Evolutionary conservation across 305 asterid genomes (phyloP).

Genomic region (Andrographis paniculata): DNA sequence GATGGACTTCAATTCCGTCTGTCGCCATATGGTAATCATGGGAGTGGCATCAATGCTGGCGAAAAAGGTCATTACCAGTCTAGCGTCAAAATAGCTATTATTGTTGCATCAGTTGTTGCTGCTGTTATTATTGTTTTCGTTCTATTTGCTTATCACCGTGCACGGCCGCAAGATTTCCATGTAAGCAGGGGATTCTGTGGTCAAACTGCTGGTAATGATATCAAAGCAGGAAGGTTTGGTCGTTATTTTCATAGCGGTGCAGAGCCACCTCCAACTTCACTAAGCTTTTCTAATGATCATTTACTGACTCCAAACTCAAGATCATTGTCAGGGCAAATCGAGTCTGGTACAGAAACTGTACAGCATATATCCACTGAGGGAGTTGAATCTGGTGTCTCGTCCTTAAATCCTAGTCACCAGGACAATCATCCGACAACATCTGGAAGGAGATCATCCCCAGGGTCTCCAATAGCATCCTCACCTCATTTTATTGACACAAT

Average conservation of each 20-base stretch:
- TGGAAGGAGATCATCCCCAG: conserved; percentile 74
- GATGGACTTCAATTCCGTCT: conserved; percentile 20
- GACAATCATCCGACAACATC: conserved; percentile 50
- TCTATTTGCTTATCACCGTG: conserved; percentile 66
- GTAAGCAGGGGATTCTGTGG: conserved; percentile 36
- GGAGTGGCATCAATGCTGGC: conserved; percentile 17
- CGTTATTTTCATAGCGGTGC: conserved; percentile 44
- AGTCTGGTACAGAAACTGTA: conserved; percentile 53
- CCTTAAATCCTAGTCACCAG: conserved; percentile 19
- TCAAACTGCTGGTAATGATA: conserved; percentile 45
- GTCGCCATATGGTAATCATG: conserved; percentile 17
- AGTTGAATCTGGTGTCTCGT: conserved; percentile 25
- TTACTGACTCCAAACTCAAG: conserved; percentile 67
- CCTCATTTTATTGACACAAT: conserved; percentile 36
- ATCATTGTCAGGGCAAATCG: conserved; percentile 54
- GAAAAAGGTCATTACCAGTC: conserved; percentile 25
- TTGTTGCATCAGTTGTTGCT: conserved; percentile 75
- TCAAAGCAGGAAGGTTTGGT: conserved; percentile 48
- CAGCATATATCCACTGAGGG: conserved; percentile 48
- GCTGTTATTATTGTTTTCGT: conserved; percentile 64
- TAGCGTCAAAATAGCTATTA: conserved; percentile 54
- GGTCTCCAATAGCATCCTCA: conserved; percentile 64
- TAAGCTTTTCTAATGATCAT: conserved; percentile 88
- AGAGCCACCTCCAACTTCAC: conserved; percentile 59
- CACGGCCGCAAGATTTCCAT: conserved; percentile 46